These are phyloP conservation scores for Cyclotella choctawhatcheeana DNA, from an alignment of 108 stramenopile species.

Conservation along the genomic window DNA sequence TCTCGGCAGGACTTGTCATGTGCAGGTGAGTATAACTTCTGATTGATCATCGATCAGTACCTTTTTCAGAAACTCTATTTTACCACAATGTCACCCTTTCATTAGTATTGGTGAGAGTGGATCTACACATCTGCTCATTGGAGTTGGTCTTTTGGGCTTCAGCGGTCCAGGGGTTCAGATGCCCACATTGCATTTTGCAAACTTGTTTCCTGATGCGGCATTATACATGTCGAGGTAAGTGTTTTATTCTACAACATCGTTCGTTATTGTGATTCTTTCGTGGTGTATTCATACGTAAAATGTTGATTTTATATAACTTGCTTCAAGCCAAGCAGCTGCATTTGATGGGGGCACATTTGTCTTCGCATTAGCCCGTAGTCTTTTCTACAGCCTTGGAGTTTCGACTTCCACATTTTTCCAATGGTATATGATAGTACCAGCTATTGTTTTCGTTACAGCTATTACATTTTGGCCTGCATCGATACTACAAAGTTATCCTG, in stretches of 20 bases:
- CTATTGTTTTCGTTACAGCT: not conserved
- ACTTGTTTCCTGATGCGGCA: not conserved
- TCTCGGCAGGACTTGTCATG: not conserved
- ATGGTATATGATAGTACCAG: not conserved
- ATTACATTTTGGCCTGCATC: not conserved
- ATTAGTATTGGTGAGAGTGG: not conserved
- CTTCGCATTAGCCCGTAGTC: not conserved
- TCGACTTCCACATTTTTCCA: not conserved
- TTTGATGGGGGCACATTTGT: not conserved
- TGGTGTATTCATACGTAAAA: too few relatives aligned
- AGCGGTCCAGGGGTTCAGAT: not conserved
- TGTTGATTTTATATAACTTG: too few relatives aligned
- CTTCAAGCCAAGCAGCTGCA: not conserved
- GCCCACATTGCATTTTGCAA: not conserved
- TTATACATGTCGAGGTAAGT: too few relatives aligned
- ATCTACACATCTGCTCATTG: not conserved
- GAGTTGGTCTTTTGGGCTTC: not conserved
- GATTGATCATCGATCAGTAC: too few relatives aligned
- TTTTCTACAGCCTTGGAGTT: not conserved
- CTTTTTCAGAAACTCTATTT: too few relatives aligned
- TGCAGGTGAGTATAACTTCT: too few relatives aligned
- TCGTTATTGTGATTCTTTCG: too few relatives aligned
- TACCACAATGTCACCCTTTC: too few relatives aligned
- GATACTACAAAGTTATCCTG: not conserved
- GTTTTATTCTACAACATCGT: too few relatives aligned